phyloP scores from a whole-genome alignment of 805 yeast species.

The Candida nemodendra region DNA sequence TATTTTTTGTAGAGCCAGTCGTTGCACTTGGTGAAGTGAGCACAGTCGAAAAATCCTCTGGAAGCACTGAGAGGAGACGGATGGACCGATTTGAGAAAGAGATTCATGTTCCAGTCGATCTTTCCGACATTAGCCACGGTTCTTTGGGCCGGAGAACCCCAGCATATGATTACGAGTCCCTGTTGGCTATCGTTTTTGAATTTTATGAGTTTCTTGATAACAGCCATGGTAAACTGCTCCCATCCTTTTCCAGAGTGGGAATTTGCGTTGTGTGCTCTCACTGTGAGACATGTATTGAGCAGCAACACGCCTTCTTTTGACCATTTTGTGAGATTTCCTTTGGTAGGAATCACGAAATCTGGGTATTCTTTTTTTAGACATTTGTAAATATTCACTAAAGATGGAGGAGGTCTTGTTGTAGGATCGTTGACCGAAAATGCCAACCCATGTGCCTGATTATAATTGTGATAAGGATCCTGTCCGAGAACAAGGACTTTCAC shows the following conservation, averaged over 20 bases:
- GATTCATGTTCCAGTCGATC: constrained; percentile 35
- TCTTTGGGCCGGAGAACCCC: constrained; percentile 47
- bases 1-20: constrained; percentile 61
- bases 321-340: constrained; percentile 80
- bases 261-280: constrained; percentile 88
- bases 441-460: constrained; percentile 92
- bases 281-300: constrained; percentile 86
- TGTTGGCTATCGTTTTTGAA: constrained; percentile 41
- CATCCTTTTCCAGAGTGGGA: constrained; percentile 91
- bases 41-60: constrained; percentile 77
- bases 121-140: constrained; percentile 31
- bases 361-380: constrained; percentile 68
- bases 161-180: constrained; percentile 73
- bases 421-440: constrained; percentile 91
- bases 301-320: constrained; percentile 82
- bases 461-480: constrained; percentile 95
- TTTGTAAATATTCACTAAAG: constrained; percentile 83
- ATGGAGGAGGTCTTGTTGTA: constrained; percentile 79
- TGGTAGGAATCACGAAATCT: constrained; percentile 57
- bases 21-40: constrained; percentile 74
- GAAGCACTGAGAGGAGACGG: constrained; percentile 95
- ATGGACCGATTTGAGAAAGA: constrained; percentile 74
- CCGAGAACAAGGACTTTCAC: constrained; percentile 84
- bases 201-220: constrained; percentile 51
- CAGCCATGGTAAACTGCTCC: constrained; percentile 84